Percentiles rank a stretch among this genome's conserved stretches.
phyloP scores from a whole-genome alignment of 257 asterid genomes.

The Solanum chiquidenum region DNA sequence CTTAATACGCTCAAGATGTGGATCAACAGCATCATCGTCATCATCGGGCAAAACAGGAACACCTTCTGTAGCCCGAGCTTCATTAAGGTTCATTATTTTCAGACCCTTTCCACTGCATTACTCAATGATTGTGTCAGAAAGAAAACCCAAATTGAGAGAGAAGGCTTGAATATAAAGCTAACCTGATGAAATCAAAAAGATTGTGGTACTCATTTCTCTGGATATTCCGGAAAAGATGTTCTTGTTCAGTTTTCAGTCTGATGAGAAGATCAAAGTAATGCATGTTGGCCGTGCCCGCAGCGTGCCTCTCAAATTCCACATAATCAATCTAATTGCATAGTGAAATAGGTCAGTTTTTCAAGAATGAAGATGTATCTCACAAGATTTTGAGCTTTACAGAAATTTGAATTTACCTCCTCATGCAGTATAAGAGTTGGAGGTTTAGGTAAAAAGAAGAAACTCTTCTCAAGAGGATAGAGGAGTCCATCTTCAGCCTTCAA shows the following conservation, averaged over 20 bases:
- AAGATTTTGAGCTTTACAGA: neutral
- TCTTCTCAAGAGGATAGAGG: conserved; percentile 96
- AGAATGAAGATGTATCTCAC: neutral
- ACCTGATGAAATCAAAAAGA: conserved; percentile 71
- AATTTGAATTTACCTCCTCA: conserved; percentile 55
- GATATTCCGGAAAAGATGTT: conserved; percentile 93
- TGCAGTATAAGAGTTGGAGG: conserved; percentile 96
- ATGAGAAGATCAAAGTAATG: conserved; percentile 88
- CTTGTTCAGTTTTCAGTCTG: conserved; percentile 83
- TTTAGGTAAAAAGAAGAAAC: conserved; percentile 96
- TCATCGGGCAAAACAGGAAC: conserved; percentile 50
- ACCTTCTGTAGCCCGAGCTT: conserved; percentile 35
- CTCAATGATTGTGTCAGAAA: neutral
- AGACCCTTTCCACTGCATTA: conserved; percentile 60
- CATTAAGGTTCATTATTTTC: conserved; percentile 66
- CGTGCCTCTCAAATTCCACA: conserved; percentile 95
- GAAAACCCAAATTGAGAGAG: neutral
- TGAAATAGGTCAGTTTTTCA: conserved; percentile 3
- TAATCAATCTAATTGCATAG: conserved; percentile 53
- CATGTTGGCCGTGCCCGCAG: conserved; percentile 97
- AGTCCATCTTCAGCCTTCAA: conserved; percentile 99
- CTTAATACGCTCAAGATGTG: conserved; percentile 81
- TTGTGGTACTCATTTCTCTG: conserved; percentile 83
- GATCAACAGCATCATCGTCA: conserved; percentile 79
- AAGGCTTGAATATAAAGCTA: neutral